Evolutionary conservation across 441 rosid genomes (phyloP).

Genomic region (Populus trichocarpa): DNA sequence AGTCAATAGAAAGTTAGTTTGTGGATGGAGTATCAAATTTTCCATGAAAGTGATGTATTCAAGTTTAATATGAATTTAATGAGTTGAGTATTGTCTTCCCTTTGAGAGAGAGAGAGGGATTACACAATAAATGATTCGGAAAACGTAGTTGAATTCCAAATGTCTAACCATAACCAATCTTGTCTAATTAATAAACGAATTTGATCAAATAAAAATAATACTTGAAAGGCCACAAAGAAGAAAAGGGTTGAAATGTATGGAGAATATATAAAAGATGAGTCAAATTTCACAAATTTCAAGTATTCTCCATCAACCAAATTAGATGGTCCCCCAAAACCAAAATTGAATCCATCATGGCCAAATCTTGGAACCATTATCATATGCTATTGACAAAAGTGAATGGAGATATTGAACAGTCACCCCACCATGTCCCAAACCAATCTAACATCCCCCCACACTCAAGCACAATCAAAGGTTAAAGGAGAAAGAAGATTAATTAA

Average conservation of each 20-base stretch:
- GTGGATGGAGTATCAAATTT: not conserved
- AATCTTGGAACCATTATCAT: constrained; percentile 19
- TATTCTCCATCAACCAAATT: constrained; percentile 1
- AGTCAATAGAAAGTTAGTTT: not conserved
- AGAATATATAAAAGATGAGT: not conserved
- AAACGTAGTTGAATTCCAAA: not conserved
- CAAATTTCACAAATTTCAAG: not conserved
- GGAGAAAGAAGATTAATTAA: not conserved
- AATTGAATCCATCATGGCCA: constrained; percentile 14
- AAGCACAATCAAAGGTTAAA: constrained; percentile 10
- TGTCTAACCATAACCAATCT: not conserved
- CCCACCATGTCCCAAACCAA: constrained; percentile 16
- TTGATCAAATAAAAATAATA: not conserved
- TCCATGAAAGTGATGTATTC: not conserved
- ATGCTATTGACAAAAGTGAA: constrained; percentile 20
- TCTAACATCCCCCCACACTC: constrained; percentile 16
- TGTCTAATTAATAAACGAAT: not conserved
- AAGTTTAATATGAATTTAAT: not conserved
- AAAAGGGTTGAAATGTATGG: not conserved
- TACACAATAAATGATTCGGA: not conserved
- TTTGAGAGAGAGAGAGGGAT: not conserved
- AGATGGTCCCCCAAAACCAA: constrained; percentile 16
- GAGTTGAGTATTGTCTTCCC: not conserved
- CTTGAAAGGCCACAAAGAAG: not conserved
- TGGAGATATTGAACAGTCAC: constrained; percentile 14